These are phyloP conservation scores for Dipodascopsis uninucleata DNA, from an alignment of 805 yeast species.

Conservation along the genomic window DNA sequence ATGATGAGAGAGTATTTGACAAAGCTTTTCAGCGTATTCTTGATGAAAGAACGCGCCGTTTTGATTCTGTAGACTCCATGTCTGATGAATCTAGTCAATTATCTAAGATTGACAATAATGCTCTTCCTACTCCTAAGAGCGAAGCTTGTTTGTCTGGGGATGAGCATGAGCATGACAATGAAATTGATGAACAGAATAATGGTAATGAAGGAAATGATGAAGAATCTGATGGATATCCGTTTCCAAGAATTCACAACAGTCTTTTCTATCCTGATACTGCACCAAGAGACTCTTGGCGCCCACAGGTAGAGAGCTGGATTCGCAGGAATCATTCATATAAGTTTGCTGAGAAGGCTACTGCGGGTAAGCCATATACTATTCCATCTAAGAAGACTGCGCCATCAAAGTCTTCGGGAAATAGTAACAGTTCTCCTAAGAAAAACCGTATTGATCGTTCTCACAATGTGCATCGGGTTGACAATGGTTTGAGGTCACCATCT, in stretches of 20 bases:
- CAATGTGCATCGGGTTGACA: constrained; percentile 2
- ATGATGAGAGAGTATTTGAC: constrained; percentile 18
- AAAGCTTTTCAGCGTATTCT: constrained; percentile 20
- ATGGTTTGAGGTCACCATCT: constrained; percentile 13
- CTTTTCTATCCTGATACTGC: constrained; percentile 41
- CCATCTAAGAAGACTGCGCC: constrained; percentile 3
- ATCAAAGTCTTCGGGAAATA: not conserved
- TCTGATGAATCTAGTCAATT: not conserved
- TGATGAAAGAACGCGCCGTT: constrained; percentile 5
- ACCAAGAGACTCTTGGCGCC: constrained; percentile 38
- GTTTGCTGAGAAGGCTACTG: constrained; percentile 18
- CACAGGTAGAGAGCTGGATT: constrained; percentile 40
- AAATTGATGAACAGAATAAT: not conserved
- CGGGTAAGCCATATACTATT: constrained; percentile 14
- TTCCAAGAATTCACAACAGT: constrained; percentile 14
- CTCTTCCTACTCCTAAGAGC: constrained; percentile 22
- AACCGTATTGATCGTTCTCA: constrained; percentile 3
- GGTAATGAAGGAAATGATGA: constrained; percentile 3
- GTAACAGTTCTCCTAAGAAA: not conserved
- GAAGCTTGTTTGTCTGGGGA: constrained; percentile 21
- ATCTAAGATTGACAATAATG: too few species aligned
- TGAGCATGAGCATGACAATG: constrained; percentile 14
- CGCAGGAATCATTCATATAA: constrained; percentile 34
- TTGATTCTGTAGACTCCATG: not conserved
- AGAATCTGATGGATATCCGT: constrained; percentile 17